phyloP scores from a whole-genome alignment of 164 flowering plant genomes.

The Amborella trichopoda region DNA sequence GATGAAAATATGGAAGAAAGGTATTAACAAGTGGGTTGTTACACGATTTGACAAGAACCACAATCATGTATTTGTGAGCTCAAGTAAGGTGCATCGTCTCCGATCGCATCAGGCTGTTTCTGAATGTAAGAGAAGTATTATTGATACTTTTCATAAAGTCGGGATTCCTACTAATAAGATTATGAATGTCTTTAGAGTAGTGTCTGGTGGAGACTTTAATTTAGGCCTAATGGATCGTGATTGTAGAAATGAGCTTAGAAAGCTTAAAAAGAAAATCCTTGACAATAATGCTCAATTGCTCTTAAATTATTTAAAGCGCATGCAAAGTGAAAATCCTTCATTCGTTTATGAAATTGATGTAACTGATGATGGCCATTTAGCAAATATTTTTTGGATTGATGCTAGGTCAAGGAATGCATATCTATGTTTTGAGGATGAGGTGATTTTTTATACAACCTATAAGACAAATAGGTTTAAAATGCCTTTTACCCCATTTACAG shows the following conservation, averaged over 20 bases:
- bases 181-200: slow-evolving; percentile 49
- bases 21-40: slow-evolving; percentile 52
- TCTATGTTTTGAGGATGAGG: slow-evolving; percentile 48
- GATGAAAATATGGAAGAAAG: slow-evolving; percentile 41
- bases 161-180: slow-evolving; percentile 38
- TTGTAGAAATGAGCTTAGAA: slow-evolving; percentile 5
- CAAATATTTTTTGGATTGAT: slow-evolving; percentile 60
- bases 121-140: slow-evolving; percentile 31
- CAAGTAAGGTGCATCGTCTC: slow-evolving; percentile 51
- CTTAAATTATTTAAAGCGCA: slow-evolving; percentile 50
- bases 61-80: slow-evolving; percentile 39
- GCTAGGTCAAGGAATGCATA: slow-evolving; percentile 52
- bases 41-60: slow-evolving; percentile 67
- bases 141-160: slow-evolving; percentile 25
- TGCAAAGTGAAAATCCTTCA: slow-evolving; percentile 58
- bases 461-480: slow-evolving; percentile 33
- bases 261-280: too few relatives aligned
- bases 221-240: slow-evolving; percentile 18
- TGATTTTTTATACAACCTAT: slow-evolving; percentile 39
- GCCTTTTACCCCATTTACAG: slow-evolving; percentile 54
- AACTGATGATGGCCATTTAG: slow-evolving; percentile 41
- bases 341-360: slow-evolving; percentile 59
- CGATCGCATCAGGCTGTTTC: slow-evolving; percentile 31
- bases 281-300: slow-evolving; percentile 56
- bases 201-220: slow-evolving; percentile 22